Evolutionary conservation across 148 eudicot species (phyloP).

Genomic region (Beta vulgaris): DNA sequence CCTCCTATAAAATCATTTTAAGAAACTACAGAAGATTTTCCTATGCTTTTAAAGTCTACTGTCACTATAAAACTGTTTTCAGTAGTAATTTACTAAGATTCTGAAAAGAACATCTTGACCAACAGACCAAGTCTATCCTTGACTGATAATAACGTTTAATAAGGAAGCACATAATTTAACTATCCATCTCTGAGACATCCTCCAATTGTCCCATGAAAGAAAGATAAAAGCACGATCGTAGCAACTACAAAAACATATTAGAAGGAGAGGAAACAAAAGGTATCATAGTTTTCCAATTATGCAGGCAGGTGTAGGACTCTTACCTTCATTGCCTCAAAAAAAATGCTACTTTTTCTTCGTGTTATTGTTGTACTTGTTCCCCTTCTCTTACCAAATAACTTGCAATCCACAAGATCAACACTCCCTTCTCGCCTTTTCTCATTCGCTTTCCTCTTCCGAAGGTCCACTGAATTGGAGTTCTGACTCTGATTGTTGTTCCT

Average conservation of each 20-base stretch:
- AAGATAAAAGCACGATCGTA: no score
- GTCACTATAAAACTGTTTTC: not conserved
- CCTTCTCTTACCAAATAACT: slow-evolving; percentile 34
- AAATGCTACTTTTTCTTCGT: not conserved
- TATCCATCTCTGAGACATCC: no score
- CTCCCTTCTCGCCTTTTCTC: slow-evolving; percentile 47
- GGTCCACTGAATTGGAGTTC: slow-evolving; percentile 50
- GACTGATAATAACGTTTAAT: not conserved
- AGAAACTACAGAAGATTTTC: not conserved
- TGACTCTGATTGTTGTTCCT: slow-evolving; percentile 46
- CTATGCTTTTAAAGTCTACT: not conserved
- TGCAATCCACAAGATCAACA: slow-evolving; percentile 50
- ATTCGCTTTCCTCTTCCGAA: slow-evolving; percentile 22
- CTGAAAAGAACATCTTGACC: not conserved
- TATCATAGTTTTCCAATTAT: not conserved
- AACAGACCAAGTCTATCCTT: slow-evolving; percentile 11
- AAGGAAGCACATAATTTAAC: not conserved
- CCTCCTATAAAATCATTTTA: no score
- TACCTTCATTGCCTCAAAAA: not conserved
- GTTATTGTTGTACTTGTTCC: slow-evolving; percentile 6
- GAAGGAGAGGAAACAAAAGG: not conserved
- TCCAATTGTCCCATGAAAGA: no score
- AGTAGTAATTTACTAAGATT: not conserved
- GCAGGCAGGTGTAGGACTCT: not conserved
- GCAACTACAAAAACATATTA: not conserved